Evolutionary conservation across 139 green algal genomes (phyloP).

Genomic region (Tetradesmus obliquus): DNA sequence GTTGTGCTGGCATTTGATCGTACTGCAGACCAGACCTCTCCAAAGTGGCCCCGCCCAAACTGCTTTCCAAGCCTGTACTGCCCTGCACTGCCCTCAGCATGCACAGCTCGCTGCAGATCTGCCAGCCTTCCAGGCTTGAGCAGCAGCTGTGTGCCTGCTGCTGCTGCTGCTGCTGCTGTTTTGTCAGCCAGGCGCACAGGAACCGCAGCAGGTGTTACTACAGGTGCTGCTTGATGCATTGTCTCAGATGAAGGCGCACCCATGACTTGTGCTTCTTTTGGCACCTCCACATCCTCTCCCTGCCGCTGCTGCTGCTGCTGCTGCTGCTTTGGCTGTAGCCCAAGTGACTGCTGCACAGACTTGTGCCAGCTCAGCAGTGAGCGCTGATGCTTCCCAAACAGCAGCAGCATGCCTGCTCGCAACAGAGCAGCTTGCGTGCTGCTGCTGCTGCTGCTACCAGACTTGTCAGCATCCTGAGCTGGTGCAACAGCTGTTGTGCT

Average conservation of each 20-base stretch:
- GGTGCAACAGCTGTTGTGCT: slow-evolving; percentile 5
- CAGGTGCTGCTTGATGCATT: background rate
- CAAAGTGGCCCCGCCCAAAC: slow-evolving; percentile 73
- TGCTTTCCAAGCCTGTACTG: slow-evolving; percentile 52
- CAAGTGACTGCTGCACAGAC: background rate
- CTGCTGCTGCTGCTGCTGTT: background rate
- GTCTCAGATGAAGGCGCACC: too few relatives aligned
- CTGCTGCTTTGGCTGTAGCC: background rate
- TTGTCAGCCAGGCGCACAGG: background rate
- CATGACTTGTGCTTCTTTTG: too few relatives aligned
- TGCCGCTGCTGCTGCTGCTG: background rate
- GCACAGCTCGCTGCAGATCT: background rate
- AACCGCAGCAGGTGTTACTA: background rate
- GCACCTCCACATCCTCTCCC: too few relatives aligned
- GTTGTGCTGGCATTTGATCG: background rate
- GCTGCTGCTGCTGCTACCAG: background rate
- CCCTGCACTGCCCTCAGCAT: background rate
- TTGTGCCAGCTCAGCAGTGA: background rate
- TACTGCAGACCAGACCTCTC: slow-evolving; percentile 75
- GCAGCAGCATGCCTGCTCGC: background rate
- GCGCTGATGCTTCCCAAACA: background rate
- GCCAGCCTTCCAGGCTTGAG: background rate
- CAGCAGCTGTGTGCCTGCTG: background rate
- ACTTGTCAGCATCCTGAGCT: background rate
- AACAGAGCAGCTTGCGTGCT: background rate